These are phyloP conservation scores for Fusarium temperatum DNA, from an alignment of 2,329 filamentous ascomycete species.

Conservation along the genomic window DNA sequence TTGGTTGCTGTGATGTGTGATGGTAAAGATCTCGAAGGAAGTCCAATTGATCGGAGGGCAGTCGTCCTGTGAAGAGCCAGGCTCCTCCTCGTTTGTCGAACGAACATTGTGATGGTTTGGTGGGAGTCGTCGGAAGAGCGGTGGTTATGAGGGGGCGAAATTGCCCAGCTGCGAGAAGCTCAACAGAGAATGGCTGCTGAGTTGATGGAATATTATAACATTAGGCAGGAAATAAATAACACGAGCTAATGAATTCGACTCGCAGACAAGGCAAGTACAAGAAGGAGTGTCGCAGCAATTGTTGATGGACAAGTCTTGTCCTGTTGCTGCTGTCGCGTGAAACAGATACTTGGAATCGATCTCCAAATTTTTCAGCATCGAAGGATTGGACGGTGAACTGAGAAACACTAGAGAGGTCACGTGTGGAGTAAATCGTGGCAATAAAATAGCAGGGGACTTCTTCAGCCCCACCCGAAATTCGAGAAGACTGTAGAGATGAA, in stretches of 20 bases:
- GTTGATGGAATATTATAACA: conserved; percentile 35
- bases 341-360: conserved; percentile 25
- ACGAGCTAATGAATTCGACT: neutral
- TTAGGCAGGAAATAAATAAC: conserved; percentile 21
- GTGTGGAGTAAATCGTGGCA: conserved; percentile 20
- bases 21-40: conserved; percentile 22
- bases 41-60: conserved; percentile 26
- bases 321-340: conserved; percentile 39
- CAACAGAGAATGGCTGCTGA: conserved; percentile 27
- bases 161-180: conserved; percentile 5
- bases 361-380: conserved; percentile 44
- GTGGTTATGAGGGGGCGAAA: neutral
- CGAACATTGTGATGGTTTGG: conserved; percentile 46
- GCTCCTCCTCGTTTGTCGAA: conserved; percentile 46
- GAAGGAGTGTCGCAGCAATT: conserved; percentile 7
- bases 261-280: conserved; percentile 2
- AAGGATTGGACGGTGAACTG: conserved; percentile 12
- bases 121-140: neutral
- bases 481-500: neutral
- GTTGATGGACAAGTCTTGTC: conserved; percentile 28
- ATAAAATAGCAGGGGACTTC: conserved; percentile 7
- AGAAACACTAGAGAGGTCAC: conserved; percentile 28
- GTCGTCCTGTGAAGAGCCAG: conserved; percentile 38
- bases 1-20: conserved; percentile 23
- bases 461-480: conserved; percentile 10